Evolutionary conservation across 179 eudicot genomes (phyloP).

Genomic region (Beta macrorhiza): DNA sequence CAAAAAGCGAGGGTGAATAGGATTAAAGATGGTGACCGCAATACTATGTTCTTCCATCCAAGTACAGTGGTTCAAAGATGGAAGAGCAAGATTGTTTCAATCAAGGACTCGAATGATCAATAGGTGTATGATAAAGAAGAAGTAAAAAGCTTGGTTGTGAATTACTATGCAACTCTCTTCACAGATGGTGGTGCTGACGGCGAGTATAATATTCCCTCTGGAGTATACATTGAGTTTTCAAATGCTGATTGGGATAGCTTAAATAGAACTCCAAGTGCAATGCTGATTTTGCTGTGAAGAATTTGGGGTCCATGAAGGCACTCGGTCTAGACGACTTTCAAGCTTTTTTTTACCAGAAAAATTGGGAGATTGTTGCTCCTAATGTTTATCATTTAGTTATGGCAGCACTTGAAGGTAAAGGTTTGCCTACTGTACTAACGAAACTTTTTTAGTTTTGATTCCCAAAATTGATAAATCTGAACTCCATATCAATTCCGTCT

Average conservation of each 20-base stretch:
- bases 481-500: neutral
- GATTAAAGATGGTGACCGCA: neutral
- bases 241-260: neutral
- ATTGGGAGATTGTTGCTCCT: neutral
- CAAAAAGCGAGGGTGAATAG: neutral
- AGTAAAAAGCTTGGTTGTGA: neutral
- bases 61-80: neutral
- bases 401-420: neutral
- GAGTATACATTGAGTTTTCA: neutral
- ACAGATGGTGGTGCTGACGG: neutral
- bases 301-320: neutral
- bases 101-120: too few relatives aligned
- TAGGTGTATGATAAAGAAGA: too few relatives aligned
- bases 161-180: neutral
- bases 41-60: neutral
- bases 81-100: too few relatives aligned
- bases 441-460: neutral
- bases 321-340: neutral
- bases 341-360: neutral
- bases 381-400: too few relatives aligned
- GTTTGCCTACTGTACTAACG: neutral
- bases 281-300: neutral
- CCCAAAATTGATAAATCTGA: neutral
- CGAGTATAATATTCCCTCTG: neutral
- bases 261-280: neutral